Evolutionary conservation across 2,329 filamentous ascomycete genomes (phyloP).

Genomic region (Fusarium palustre): DNA sequence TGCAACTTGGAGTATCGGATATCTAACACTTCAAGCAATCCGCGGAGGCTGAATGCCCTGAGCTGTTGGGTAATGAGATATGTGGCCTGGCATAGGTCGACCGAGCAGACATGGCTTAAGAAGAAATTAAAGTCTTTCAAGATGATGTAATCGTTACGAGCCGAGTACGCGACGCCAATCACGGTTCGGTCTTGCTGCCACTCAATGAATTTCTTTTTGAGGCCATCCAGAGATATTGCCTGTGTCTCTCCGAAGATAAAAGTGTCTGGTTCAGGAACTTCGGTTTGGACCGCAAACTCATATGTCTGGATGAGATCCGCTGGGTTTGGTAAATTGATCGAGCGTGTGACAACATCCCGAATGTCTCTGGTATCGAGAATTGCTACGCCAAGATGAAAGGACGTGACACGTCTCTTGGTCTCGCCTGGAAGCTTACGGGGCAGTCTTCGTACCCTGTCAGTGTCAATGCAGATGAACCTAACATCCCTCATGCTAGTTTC

Average conservation of each 20-base stretch:
- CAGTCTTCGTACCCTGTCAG: not conserved
- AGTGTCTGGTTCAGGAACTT: not conserved
- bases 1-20: slow-evolving; percentile 23
- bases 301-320: slow-evolving; percentile 9
- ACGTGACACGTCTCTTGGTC: not conserved
- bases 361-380: slow-evolving; percentile 24
- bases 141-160: not conserved
- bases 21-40: not conserved
- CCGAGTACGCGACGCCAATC: slow-evolving; percentile 7
- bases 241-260: slow-evolving; percentile 22
- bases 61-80: slow-evolving; percentile 1
- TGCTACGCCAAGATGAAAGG: slow-evolving; percentile 26
- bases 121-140: slow-evolving; percentile 4
- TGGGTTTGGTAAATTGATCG: not conserved
- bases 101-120: not conserved
- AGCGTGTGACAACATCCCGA: not conserved
- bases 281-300: slow-evolving; percentile 11
- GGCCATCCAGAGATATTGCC: not conserved
- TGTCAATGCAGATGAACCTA: slow-evolving; percentile 23
- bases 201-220: slow-evolving; percentile 6
- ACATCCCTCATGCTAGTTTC: slow-evolving; percentile 9
- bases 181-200: not conserved
- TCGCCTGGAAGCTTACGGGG: not conserved
- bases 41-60: not conserved
- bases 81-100: slow-evolving; percentile 16